Base-by-base conservation (phyloP, 768 basidiomycete species). In the Suillus bovinus region DNA sequence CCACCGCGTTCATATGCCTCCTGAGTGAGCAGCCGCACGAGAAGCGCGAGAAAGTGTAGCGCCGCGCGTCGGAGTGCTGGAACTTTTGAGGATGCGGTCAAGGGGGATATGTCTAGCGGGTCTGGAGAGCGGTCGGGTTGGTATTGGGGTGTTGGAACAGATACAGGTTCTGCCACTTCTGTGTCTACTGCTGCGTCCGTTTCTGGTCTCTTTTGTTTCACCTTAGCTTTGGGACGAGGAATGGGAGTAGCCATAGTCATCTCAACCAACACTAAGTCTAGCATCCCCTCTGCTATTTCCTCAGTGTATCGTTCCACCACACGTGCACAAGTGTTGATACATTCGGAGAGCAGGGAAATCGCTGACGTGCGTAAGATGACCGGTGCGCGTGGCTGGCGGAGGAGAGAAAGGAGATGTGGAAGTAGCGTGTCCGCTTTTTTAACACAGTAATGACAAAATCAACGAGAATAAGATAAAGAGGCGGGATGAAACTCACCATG, bases 51-150 rank as follows among this genome's bases (percentile, higher is more conserved):
- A 71, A 97, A 89, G 67, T 95, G 88, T n/a, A 97, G 70, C 0
- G 92, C 94, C 1, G 93, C 88, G 46, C 96, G 89, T 36, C 96
- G 85, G 4, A 98, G 78, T 1, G 92, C 82, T 1, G 96, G 92
- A 54, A 91, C 81, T 70, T 87, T 92, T 0, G 89, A 64, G 67
- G 88, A 56, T 4, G 76, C 76, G 17, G 24, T 56, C 55, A 39
- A 1, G 27, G 55, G 55, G 10, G 55, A 56, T 20, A 39, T 56
- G 27, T 56, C 55, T 29, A 56, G 55, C 22, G 38, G 16, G 55
- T 56, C 55, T 29, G 11, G 24, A 29, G 27, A 27, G 17, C 55
- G 24, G 39, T 39, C 38, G 17, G 55, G 17, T 39, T 56, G 55
- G 54, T 8, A 22, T 11, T 3, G 33, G 14, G 34, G 36, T 8